phyloP scores from a whole-genome alignment of 176 grass and related monocot genomes.

The Paspalum vaginatum region DNA sequence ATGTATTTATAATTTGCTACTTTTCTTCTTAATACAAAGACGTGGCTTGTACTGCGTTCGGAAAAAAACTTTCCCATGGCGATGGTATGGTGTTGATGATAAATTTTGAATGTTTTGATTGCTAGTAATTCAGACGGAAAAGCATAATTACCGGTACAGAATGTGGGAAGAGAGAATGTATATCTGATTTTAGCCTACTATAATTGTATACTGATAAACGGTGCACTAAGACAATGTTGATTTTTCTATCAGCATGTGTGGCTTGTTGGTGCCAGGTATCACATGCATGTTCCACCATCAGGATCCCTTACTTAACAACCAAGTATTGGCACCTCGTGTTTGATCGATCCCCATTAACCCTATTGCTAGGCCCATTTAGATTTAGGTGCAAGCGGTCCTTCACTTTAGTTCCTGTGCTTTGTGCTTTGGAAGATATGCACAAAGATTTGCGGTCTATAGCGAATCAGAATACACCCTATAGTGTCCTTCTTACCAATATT shows the following conservation, averaged over 20 bases:
- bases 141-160: not conserved
- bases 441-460: slow-evolving; percentile 32
- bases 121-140: too few species aligned
- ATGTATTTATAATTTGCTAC: too few species aligned
- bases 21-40: too few species aligned
- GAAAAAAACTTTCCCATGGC: too few species aligned
- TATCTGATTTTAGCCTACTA: not conserved
- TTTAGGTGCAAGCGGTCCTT: slow-evolving; percentile 25
- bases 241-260: not conserved
- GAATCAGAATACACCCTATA: not conserved
- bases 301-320: slow-evolving; percentile 46
- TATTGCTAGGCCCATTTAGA: not conserved
- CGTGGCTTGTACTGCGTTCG: too few species aligned
- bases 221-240: not conserved
- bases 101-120: too few species aligned
- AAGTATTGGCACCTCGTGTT: slow-evolving; percentile 31
- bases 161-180: not conserved
- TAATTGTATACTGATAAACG: not conserved
- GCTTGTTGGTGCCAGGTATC: slow-evolving; percentile 25
- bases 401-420: slow-evolving; percentile 36
- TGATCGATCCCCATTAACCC: not conserved
- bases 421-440: slow-evolving; percentile 28
- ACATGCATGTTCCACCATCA: slow-evolving; percentile 14
- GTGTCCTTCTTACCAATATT: not conserved
- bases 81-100: too few species aligned